Percentiles rank a stretch among this genome's conserved stretches.
phyloP scores from a whole-genome alignment of 2,329 filamentous ascomycete genomes.

The Pyrenophora graminea region DNA sequence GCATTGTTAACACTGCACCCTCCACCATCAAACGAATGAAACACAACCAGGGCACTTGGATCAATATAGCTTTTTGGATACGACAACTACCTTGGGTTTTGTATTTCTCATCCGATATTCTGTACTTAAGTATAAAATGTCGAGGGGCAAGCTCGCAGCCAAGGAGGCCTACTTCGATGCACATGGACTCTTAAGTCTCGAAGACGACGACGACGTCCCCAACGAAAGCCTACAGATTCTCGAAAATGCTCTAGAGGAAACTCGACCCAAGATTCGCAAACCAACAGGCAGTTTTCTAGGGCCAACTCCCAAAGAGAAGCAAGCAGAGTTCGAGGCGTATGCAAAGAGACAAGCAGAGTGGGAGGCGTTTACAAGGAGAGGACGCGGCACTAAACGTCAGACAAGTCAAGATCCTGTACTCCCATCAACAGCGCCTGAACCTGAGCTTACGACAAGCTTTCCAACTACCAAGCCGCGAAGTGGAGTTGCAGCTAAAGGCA shows the following conservation, averaged over 20 bases:
- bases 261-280: conserved; percentile 17
- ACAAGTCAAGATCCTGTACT: conserved; percentile 11
- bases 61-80: background rate
- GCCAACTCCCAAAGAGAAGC: conserved; percentile 36
- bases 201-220: conserved; percentile 28
- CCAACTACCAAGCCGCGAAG: conserved; percentile 13
- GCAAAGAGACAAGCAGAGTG: conserved; percentile 29
- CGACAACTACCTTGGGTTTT: background rate
- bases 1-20: background rate
- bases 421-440: conserved; percentile 27
- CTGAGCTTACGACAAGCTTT: conserved; percentile 20
- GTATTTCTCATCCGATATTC: background rate
- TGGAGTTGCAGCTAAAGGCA: background rate
- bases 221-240: conserved; percentile 18
- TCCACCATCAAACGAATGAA: background rate
- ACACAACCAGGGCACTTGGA: background rate
- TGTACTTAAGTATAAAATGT: conserved; percentile 19
- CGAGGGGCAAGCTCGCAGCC: conserved; percentile 25
- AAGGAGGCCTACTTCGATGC: conserved; percentile 39
- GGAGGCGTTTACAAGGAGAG: conserved; percentile 24
- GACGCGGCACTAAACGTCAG: conserved; percentile 17
- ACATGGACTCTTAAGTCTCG: conserved; percentile 35
- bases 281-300: conserved; percentile 37
- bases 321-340: conserved; percentile 32
- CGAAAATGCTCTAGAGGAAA: conserved; percentile 29